Evolutionary conservation across 2,329 filamentous ascomycete genomes (phyloP), one percentile per base, ranked within the genome.

Genomic region (Venturia oleaginea): DNA sequence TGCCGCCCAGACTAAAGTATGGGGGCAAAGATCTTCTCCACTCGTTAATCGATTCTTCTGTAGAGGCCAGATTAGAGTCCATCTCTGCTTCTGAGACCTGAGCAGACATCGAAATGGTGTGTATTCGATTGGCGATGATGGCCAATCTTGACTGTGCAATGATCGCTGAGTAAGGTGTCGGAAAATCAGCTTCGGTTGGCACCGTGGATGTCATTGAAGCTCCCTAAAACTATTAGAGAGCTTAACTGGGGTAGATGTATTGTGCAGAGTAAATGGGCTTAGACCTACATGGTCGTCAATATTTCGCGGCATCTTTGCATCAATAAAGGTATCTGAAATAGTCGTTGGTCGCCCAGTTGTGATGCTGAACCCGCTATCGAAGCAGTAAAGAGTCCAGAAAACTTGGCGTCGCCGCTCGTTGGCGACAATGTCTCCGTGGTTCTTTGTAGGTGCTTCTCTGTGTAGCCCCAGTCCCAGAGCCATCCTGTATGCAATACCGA

Each of bases 401-500:
- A 67, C 37, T 4, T 66, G 64, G 32, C 67, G 62, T 7, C 67
- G 64, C 42, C 66, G 64, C 60, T 62, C 48, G 57, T 55, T 60
- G 55, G 55, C 62, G 40, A 60, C 57, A 30, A 34, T 62, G 37
- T 54, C 59, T 19, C 61, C 55, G n/a, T 60, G 37, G 1, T 59
- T 62, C 5, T n/a, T 27, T 7, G 5, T 66, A 68, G 63, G 71
- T 42, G 77, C 73, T 63, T 82, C 79, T n/a, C 77, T 77, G 66
- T 82, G 80, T 3, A 83, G 72, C 0, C 80, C 80, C 4, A 83
- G 69, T 0, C 79, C 78, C 61, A 81, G 76, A 15, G 80, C 80
- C 76, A 83, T 80, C 30, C 80, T 72, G 22, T 78, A 75, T 0
- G 81, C 80, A 22, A 82, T 74, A 0, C 80, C 81, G n/a, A 81